Evolutionary conservation across 179 eudicot species (phyloP).

Genomic region (Beta lomatogona): DNA sequence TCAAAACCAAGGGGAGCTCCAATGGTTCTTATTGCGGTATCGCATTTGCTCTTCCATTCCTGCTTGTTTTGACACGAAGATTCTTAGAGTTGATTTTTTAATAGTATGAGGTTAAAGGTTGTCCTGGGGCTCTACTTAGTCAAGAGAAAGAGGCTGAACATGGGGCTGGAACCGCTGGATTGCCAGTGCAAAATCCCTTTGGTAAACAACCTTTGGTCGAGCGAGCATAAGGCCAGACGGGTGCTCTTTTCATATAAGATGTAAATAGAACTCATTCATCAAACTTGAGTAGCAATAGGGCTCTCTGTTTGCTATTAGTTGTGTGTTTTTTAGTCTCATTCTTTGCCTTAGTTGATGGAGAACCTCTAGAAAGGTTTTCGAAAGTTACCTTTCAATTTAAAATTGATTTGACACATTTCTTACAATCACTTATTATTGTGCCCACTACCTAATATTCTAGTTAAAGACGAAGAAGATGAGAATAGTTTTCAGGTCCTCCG

Average conservation of each 20-base stretch:
- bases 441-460: constrained; percentile 8
- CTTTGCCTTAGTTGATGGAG: neutral
- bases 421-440: neutral
- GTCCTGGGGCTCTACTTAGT: neutral
- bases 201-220: neutral
- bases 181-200: neutral
- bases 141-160: neutral
- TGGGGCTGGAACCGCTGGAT: neutral
- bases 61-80: neutral
- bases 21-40: neutral
- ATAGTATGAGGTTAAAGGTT: neutral
- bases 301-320: neutral
- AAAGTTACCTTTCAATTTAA: neutral
- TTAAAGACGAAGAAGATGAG: constrained; percentile 46
- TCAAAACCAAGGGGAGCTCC: neutral
- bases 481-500: constrained; percentile 50
- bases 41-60: neutral
- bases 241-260: neutral
- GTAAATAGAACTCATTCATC: neutral
- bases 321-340: neutral
- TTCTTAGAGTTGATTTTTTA: neutral
- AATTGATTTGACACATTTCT: neutral
- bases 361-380: neutral
- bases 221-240: neutral
- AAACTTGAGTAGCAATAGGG: neutral